A percentile compares a stretch with the other conserved stretches of the same genome.
Evolutionary conservation across 345 rosid species (phyloP).

Genomic region (Syzygium aromaticum): DNA sequence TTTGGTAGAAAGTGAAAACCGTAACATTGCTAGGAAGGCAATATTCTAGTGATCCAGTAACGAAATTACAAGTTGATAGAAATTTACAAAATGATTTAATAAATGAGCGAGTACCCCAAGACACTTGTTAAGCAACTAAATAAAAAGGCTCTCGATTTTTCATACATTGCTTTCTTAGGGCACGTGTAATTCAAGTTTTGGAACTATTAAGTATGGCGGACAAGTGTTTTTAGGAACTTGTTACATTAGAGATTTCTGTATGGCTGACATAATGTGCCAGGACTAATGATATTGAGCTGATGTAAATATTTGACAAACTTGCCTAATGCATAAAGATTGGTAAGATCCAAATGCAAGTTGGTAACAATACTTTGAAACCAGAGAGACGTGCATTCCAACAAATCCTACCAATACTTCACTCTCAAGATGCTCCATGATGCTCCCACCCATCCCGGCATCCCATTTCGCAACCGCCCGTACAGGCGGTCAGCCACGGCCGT

Average conservation of each 20-base stretch:
- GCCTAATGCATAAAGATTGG: neutral
- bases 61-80: neutral
- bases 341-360: neutral
- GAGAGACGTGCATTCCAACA: neutral
- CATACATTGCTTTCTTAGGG: neutral
- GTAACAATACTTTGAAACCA: neutral
- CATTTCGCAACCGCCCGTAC: slow-evolving; percentile 61
- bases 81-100: neutral
- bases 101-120: neutral
- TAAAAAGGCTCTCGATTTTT: neutral
- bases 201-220: neutral
- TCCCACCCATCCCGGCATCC: slow-evolving; percentile 69
- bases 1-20: neutral
- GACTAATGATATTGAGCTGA: neutral
- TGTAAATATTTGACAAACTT: neutral
- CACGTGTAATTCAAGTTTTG: neutral
- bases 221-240: neutral
- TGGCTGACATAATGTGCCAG: neutral
- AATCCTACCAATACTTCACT: neutral
- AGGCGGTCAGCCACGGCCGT: slow-evolving; percentile 53
- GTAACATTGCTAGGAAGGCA: neutral
- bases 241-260: neutral
- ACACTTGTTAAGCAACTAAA: neutral
- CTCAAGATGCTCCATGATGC: slow-evolving; percentile 10
- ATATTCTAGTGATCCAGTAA: neutral